Conservation (phyloP, 1,284 basidiomycete species). For the Ganoderma sinense region DNA sequence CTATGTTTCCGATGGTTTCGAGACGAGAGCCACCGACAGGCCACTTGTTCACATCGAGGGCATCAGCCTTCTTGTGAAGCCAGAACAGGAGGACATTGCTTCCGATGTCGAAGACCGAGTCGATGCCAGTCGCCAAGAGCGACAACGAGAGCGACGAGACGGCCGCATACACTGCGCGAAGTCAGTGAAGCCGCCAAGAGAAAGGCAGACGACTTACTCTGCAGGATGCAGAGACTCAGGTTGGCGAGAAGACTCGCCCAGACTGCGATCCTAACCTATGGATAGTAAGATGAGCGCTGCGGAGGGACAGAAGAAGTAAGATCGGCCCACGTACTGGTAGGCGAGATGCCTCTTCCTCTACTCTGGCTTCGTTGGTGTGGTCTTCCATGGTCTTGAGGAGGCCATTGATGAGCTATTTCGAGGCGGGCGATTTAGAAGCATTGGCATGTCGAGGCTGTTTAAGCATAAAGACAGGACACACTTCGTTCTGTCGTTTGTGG, state of each 20-base stretch:
- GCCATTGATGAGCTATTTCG: slow-evolving; percentile 73
- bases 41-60: slow-evolving; percentile 86
- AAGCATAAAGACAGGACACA: slow-evolving; percentile 42
- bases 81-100: slow-evolving; percentile 89
- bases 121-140: slow-evolving; percentile 89
- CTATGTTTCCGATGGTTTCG: slow-evolving; percentile 91
- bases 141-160: slow-evolving; percentile 87
- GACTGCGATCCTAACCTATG: slow-evolving; percentile 87
- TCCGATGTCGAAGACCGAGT: slow-evolving; percentile 91
- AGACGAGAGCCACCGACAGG: slow-evolving; percentile 91
- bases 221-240: slow-evolving; percentile 71
- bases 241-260: slow-evolving; percentile 86
- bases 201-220: slow-evolving; percentile 55
- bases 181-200: slow-evolving; percentile 1
- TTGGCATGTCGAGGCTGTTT: neutral
- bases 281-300: slow-evolving; percentile 5
- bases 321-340: slow-evolving; percentile 58
- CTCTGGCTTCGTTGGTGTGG: slow-evolving; percentile 78
- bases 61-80: slow-evolving; percentile 79
- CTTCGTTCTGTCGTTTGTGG: slow-evolving; percentile 86
- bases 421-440: slow-evolving; percentile 7
- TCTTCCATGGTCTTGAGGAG: slow-evolving; percentile 91
- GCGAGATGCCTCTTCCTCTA: slow-evolving; percentile 68
- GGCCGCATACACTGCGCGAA: slow-evolving; percentile 81
- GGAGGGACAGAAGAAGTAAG: slow-evolving; percentile 3